Evolutionary conservation across 805 yeast species (phyloP).

Genomic region (Candida broadrunensis): DNA sequence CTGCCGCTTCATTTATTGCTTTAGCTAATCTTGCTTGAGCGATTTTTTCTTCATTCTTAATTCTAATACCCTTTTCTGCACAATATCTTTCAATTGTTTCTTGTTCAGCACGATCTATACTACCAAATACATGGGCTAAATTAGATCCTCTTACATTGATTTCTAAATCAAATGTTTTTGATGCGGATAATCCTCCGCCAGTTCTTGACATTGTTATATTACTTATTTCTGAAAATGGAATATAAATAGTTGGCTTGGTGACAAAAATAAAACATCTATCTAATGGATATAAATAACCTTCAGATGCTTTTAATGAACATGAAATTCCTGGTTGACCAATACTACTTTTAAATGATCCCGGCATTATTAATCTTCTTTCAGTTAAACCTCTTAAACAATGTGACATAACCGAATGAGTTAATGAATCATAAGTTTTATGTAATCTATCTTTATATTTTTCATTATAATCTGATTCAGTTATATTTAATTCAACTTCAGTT

Average conservation of each 20-base stretch:
- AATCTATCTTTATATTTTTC: slow-evolving; percentile 71
- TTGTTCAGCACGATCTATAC: slow-evolving; percentile 88
- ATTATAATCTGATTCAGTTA: slow-evolving; percentile 79
- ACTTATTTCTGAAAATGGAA: slow-evolving; percentile 80
- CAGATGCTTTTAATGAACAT: slow-evolving; percentile 92
- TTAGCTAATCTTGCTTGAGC: slow-evolving; percentile 79
- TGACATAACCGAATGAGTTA: slow-evolving; percentile 81
- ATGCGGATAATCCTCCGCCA: slow-evolving; percentile 68
- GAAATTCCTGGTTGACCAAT: slow-evolving; percentile 82
- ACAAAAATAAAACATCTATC: slow-evolving; percentile 89
- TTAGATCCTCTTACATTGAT: slow-evolving; percentile 61
- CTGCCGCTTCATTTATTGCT: slow-evolving; percentile 63
- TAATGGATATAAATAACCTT: slow-evolving; percentile 89
- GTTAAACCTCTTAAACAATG: slow-evolving; percentile 89
- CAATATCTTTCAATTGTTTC: slow-evolving; percentile 71
- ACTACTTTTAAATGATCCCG: slow-evolving; percentile 76
- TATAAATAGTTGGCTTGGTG: slow-evolving; percentile 90
- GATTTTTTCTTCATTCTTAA: slow-evolving; percentile 85
- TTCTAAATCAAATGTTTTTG: slow-evolving; percentile 92
- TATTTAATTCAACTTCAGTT: slow-evolving; percentile 81
- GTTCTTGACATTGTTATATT: slow-evolving; percentile 83
- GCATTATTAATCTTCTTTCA: slow-evolving; percentile 78
- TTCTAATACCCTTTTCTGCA: slow-evolving; percentile 70
- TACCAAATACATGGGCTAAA: slow-evolving; percentile 79
- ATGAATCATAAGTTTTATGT: slow-evolving; percentile 74